Conservation (phyloP, 371 early-diverging fungal species). For the Umbelopsis sp. region DNA sequence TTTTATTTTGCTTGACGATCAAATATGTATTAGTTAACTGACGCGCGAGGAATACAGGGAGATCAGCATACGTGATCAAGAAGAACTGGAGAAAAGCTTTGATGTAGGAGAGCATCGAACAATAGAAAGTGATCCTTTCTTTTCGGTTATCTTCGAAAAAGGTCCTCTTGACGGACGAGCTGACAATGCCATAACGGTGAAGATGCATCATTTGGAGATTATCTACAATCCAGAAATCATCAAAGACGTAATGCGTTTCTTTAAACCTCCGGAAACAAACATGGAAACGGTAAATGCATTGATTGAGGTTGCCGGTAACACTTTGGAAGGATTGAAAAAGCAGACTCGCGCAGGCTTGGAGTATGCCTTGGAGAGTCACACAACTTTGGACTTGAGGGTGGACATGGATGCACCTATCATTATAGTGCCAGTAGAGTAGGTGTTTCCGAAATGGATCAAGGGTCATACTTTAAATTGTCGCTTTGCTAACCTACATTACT, state of each 20-base stretch:
- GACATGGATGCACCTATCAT: slow-evolving; percentile 97
- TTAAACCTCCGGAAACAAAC: slow-evolving; percentile 83
- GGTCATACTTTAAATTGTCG: background rate
- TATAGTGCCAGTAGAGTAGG: slow-evolving; percentile 87
- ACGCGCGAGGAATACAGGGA: slow-evolving; percentile 9
- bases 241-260: slow-evolving; percentile 77
- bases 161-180: slow-evolving; percentile 88
- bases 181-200: slow-evolving; percentile 82
- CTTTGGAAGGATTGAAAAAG: slow-evolving; percentile 86
- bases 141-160: slow-evolving; percentile 81
- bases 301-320: slow-evolving; percentile 85
- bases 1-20: no score
- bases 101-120: background rate
- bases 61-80: background rate
- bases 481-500: background rate
- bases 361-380: slow-evolving; percentile 88
- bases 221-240: slow-evolving; percentile 86
- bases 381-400: slow-evolving; percentile 86
- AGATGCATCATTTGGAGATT: slow-evolving; percentile 91
- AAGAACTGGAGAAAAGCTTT: slow-evolving; percentile 9
- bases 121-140: slow-evolving; percentile 69
- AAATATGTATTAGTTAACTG: background rate
- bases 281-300: slow-evolving; percentile 75
- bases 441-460: background rate
- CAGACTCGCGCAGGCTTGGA: slow-evolving; percentile 90